These are phyloP conservation scores for Hordeum marinum DNA, from an alignment of 176 grass and related monocot species.

Conservation along the genomic window DNA sequence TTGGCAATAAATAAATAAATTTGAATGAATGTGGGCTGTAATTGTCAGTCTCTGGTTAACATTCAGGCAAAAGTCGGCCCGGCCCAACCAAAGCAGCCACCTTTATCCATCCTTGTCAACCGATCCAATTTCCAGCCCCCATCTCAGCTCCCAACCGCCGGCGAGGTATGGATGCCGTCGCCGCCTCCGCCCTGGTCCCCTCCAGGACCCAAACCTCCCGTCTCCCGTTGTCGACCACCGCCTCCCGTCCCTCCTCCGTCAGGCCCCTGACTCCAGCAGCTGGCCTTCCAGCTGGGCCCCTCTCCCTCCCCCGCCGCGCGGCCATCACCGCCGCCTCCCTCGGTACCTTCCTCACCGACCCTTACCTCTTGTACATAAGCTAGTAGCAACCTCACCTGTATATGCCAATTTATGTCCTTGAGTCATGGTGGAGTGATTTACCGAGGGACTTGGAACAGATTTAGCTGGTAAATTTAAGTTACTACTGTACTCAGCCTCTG, in stretches of 20 bases:
- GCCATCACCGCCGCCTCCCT: conserved; percentile 8
- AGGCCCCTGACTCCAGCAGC: neutral
- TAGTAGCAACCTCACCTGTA: neutral
- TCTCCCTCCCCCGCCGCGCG: neutral
- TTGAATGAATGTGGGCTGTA: too few species aligned
- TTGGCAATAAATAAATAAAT: too few species aligned
- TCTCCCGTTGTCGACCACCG: neutral
- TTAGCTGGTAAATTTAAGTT: neutral
- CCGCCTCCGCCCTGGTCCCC: neutral
- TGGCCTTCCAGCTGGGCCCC: neutral
- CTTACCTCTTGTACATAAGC: neutral
- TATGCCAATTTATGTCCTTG: neutral
- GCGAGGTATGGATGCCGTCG: neutral
- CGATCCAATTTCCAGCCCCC: neutral
- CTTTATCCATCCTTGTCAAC: neutral
- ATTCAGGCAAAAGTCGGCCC: too few species aligned
- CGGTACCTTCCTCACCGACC: neutral
- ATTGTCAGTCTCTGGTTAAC: too few species aligned
- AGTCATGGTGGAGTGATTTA: neutral
- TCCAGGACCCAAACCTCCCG: neutral
- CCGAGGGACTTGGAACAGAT: neutral
- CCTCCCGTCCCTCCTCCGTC: neutral
- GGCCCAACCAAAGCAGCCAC: neutral
- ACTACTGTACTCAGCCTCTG: neutral
- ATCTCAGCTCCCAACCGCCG: neutral